Evolutionary conservation across 208 protist species (phyloP), one percentile per base, ranked within the genome.

Genomic region (Jaenimonas drosophilae): DNA sequence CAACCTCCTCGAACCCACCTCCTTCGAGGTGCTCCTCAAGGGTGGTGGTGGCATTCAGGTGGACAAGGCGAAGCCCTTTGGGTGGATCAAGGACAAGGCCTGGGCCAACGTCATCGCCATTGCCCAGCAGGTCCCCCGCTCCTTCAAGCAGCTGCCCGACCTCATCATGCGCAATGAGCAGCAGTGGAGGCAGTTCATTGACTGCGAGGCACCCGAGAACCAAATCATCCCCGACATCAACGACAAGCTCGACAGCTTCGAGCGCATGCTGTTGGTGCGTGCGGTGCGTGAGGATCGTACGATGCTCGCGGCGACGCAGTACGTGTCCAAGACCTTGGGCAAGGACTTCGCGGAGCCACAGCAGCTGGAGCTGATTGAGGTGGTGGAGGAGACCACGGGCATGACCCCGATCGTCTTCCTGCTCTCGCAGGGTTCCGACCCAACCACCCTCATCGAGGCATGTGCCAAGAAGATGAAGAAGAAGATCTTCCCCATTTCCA

Each of bases 371-470:
- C 62, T 98, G 55, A 71, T 76, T 5, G 70, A 76, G 24, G 84
- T 90, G 32, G 80, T 93, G 14, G 87, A 97, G 40, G 85, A 93
- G 55, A 90, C 88, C 20, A 85, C 61, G 19, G 80, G 81, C 23
- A 36, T 76, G 39, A 94, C 76, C n/a, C 97, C 97, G 12, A 83
- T 98, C 46, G 77, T 98, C 16, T 97, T 96, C 51, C 50, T 98
- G 31, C 80, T 99, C n/a, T 97, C 94, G 17, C 82, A 96, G 45
- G 97, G 97, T 41, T 87, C 89, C 39, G 97, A 99, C 72, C 96
- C 97, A 28, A 98, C 96, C 12, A 89, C 70, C 25, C 69, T 91
- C 31, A 96, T 99, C 50, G 76, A 97, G 66, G 82, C 78, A 1
- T 73, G 96, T 24, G 91, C 92, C 4, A 98, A 97, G 72, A 97